Evolutionary conservation across 352 stramenopile genomes (phyloP).

Genomic region (Phytophthora palmivora): DNA sequence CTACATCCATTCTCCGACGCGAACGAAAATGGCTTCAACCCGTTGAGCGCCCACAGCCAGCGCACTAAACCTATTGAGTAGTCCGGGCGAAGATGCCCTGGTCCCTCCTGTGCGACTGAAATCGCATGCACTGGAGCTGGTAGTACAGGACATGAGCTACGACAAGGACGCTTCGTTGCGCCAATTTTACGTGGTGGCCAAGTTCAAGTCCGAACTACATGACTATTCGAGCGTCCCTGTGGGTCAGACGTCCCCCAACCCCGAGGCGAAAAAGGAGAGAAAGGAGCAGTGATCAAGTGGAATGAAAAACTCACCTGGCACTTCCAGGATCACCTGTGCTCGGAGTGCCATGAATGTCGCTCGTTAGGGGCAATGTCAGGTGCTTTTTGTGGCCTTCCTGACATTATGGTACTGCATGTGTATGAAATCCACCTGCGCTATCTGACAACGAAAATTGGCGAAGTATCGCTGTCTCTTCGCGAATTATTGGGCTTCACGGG

Average conservation of each 20-base stretch:
- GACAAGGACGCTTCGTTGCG: slow-evolving; percentile 75
- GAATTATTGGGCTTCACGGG: slow-evolving; percentile 80
- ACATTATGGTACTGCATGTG: slow-evolving; percentile 84
- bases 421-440: slow-evolving; percentile 88
- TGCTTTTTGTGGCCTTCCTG: slow-evolving; percentile 74
- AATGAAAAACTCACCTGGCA: slow-evolving; percentile 80
- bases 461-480: slow-evolving; percentile 74
- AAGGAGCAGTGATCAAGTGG: slow-evolving; percentile 68
- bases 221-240: slow-evolving; percentile 78
- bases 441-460: slow-evolving; percentile 85
- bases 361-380: slow-evolving; percentile 62
- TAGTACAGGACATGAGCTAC: slow-evolving; percentile 80
- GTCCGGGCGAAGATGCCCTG: slow-evolving; percentile 15
- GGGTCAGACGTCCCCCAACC: slow-evolving; percentile 75
- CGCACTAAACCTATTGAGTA: slow-evolving; percentile 34
- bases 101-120: slow-evolving; percentile 53
- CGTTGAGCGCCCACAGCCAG: slow-evolving; percentile 30
- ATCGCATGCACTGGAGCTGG: slow-evolving; percentile 66
- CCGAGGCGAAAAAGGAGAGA: slow-evolving; percentile 64
- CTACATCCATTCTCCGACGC: slow-evolving; percentile 29
- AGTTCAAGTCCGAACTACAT: slow-evolving; percentile 87
- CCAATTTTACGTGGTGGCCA: slow-evolving; percentile 87
- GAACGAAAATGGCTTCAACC: slow-evolving; percentile 34
- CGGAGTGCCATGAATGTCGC: slow-evolving; percentile 73
- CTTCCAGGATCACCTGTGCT: slow-evolving; percentile 81